A percentile compares a stretch with the other conserved stretches of the same genome.
phyloP scores from a whole-genome alignment of 2,329 filamentous ascomycete species.

The Pseudocercospora cruenta region DNA sequence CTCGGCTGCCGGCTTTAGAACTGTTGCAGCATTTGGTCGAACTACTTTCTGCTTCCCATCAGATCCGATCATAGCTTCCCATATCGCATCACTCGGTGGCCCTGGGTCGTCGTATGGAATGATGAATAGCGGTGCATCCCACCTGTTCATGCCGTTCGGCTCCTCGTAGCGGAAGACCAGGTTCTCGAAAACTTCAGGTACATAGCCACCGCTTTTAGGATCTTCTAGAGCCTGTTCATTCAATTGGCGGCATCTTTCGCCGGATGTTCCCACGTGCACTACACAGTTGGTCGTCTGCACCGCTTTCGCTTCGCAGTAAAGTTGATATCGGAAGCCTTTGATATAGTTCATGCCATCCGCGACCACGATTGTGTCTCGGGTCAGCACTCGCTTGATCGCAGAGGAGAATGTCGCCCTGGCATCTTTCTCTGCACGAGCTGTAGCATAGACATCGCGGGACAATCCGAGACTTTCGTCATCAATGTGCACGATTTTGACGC shows the following conservation, averaged over 20 bases:
- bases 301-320: slow-evolving; percentile 83
- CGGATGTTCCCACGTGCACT: slow-evolving; percentile 63
- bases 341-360: slow-evolving; percentile 85
- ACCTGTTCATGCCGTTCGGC: slow-evolving; percentile 80
- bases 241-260: slow-evolving; percentile 60
- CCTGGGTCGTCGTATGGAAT: slow-evolving; percentile 75
- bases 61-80: slow-evolving; percentile 68
- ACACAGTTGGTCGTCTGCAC: slow-evolving; percentile 75
- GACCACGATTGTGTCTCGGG: slow-evolving; percentile 74
- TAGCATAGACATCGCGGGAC: slow-evolving; percentile 72
- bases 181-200: slow-evolving; percentile 72
- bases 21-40: slow-evolving; percentile 74
- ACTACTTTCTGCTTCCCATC: slow-evolving; percentile 68
- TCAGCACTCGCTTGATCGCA: slow-evolving; percentile 76
- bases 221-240: slow-evolving; percentile 57
- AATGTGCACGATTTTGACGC: slow-evolving; percentile 72
- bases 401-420: slow-evolving; percentile 75
- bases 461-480: slow-evolving; percentile 74
- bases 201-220: slow-evolving; percentile 48
- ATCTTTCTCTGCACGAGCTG: slow-evolving; percentile 80
- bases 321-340: slow-evolving; percentile 85
- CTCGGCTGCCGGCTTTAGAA: slow-evolving; percentile 65
- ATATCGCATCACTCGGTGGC: slow-evolving; percentile 70
- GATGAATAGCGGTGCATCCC: slow-evolving; percentile 83
- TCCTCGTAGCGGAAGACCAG: slow-evolving; percentile 83